Base-by-base conservation (phyloP, 2,329 filamentous ascomycete species). In the Exophiala mesophila region DNA sequence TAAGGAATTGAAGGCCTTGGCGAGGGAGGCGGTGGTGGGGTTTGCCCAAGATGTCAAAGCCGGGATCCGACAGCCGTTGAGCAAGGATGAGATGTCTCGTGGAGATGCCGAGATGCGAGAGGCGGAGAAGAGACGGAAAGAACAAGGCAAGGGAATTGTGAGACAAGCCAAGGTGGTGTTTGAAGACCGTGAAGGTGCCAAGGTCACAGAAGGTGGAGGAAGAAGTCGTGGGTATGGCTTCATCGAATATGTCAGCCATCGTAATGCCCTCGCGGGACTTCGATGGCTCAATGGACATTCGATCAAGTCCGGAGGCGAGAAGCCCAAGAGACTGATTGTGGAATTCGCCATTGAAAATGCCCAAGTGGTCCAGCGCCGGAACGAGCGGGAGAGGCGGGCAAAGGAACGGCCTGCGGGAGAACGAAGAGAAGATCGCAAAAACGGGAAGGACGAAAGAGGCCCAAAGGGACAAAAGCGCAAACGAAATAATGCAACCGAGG, bases 281-380 rank as follows among this genome's bases (percentile, higher is more conserved):
- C 77, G 92, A 34, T 97, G 88, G 81, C 74, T 98, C 44, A 98
- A 98, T 62, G 89, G 90, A 1, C 82, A 82, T 52, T 69, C 72
- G 6, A 66, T 82, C 28, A 74, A 63, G 26, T 54, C 57, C 10
- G 51, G 52, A 3, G 45, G 35, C 8, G 88, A 92, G 52, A 87
- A 84, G 67, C 90, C 88, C 62, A 89, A 92, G 65, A 77, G 92
- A 9, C 68, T 98, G 38, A 88, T 98, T 59, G 90, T 90, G 26
- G 94, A 98, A 64, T 98, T 98, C 62, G 88, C 92, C 15, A 95
- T 98, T 62, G 92, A 98, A 67, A 98, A 98, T 57, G 89, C 88
- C 1, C 89, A 96, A 59, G 92, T 98, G 1, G 83, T 98, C n/a
- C 77, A 82, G 54, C 76, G 92, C 51, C 77, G 94, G 41, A 77